phyloP scores from a whole-genome alignment of 2,329 filamentous ascomycete species.

The Colletotrichum spinosum region DNA sequence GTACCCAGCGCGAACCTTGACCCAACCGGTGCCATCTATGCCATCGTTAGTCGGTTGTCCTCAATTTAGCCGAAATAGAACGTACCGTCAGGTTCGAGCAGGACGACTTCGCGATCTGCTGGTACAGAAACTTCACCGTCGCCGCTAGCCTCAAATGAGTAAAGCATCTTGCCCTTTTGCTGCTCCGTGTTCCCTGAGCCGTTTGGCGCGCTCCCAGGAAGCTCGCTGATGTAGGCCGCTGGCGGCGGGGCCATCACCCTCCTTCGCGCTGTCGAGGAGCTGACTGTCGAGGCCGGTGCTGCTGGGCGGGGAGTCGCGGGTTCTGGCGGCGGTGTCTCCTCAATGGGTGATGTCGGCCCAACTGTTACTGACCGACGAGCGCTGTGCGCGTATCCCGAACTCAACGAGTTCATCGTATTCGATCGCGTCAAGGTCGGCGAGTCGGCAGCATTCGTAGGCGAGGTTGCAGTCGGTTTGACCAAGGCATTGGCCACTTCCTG shows the following conservation, averaged over 20 bases:
- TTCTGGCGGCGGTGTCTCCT: slow-evolving; percentile 56
- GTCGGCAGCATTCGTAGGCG: slow-evolving; percentile 63
- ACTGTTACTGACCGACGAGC: slow-evolving; percentile 82
- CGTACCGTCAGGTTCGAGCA: slow-evolving; percentile 91
- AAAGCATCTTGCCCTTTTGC: slow-evolving; percentile 88
- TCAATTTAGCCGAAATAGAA: slow-evolving; percentile 36
- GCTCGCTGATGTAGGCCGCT: slow-evolving; percentile 78
- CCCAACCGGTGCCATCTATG: slow-evolving; percentile 90
- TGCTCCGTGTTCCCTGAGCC: slow-evolving; percentile 58
- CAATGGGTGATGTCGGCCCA: slow-evolving; percentile 61
- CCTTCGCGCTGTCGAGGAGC: slow-evolving; percentile 58
- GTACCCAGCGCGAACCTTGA: slow-evolving; percentile 80
- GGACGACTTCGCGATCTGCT: slow-evolving; percentile 81
- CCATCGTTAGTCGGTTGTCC: slow-evolving; percentile 6
- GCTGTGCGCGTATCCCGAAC: slow-evolving; percentile 86
- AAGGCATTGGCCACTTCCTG: slow-evolving; percentile 80
- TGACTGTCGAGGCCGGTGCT: slow-evolving; percentile 32
- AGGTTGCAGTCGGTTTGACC: slow-evolving; percentile 55
- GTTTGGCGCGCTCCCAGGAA: slow-evolving; percentile 65
- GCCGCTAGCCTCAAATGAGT: slow-evolving; percentile 82
- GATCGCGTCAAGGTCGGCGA: slow-evolving; percentile 78
- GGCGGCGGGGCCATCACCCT: slow-evolving; percentile 91
- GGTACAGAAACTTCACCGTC: slow-evolving; percentile 84
- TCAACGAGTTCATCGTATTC: slow-evolving; percentile 91
- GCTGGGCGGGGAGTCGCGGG: slow-evolving; percentile 47